Conservation (phyloP, 345 rosid species). For the Garcia nutans region DNA sequence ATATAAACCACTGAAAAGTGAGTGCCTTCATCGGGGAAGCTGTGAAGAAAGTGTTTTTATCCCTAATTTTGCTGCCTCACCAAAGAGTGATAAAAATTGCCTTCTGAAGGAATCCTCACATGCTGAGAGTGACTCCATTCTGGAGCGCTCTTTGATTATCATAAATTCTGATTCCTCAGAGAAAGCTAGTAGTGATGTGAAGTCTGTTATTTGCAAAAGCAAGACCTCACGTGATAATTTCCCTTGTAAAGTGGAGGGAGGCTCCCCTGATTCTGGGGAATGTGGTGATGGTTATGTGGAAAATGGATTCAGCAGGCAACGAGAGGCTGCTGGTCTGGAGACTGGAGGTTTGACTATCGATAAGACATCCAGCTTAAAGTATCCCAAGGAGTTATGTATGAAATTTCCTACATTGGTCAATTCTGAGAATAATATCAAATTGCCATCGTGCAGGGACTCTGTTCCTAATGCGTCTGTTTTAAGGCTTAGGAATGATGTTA, state of each 20-base stretch:
- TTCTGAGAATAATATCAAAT: slow-evolving; percentile 38
- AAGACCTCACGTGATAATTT: slow-evolving; percentile 20
- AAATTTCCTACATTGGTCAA: slow-evolving; percentile 36
- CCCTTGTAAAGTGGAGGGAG: slow-evolving; percentile 27
- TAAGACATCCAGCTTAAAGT: slow-evolving; percentile 34
- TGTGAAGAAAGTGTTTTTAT: slow-evolving; percentile 33
- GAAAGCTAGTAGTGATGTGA: slow-evolving; percentile 29
- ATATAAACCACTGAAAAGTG: slow-evolving; percentile 41
- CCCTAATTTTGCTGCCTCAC: slow-evolving; percentile 30
- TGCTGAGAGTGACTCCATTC: slow-evolving; percentile 34
- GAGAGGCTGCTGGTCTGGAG: slow-evolving; percentile 29
- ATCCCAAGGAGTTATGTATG: slow-evolving; percentile 31
- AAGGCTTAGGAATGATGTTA: slow-evolving; percentile 47
- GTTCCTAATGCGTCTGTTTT: slow-evolving; percentile 42
- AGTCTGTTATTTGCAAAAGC: slow-evolving; percentile 27
- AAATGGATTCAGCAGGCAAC: slow-evolving; percentile 29
- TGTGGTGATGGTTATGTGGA: slow-evolving; percentile 29
- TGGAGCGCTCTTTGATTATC: slow-evolving; percentile 32
- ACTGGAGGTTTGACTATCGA: slow-evolving; percentile 33
- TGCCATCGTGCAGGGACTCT: slow-evolving; percentile 29
- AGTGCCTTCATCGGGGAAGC: slow-evolving; percentile 46
- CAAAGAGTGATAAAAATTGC: slow-evolving; percentile 29
- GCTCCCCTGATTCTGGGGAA: slow-evolving; percentile 35
- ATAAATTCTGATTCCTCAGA: slow-evolving; percentile 31
- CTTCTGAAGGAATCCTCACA: slow-evolving; percentile 25